These are phyloP conservation scores for Solanum peruvianum DNA, from an alignment of 257 asterid genomes.

Conservation along the genomic window DNA sequence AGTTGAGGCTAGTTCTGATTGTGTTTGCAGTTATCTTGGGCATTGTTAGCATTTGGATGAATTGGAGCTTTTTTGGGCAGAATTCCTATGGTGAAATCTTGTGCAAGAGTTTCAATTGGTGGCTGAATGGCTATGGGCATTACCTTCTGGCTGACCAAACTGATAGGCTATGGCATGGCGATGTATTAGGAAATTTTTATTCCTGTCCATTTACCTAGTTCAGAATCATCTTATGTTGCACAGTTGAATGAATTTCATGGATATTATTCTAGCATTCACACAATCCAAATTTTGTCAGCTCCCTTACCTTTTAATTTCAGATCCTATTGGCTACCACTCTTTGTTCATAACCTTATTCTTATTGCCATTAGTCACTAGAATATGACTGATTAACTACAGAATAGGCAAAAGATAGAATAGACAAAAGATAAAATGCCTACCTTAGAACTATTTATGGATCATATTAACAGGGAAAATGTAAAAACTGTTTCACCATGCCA, in stretches of 20 bases:
- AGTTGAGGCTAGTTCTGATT: slow-evolving; percentile 36
- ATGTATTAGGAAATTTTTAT: background rate
- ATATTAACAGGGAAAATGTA: background rate
- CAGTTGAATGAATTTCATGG: background rate
- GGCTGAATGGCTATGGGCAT: slow-evolving; percentile 75
- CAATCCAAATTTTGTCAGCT: background rate
- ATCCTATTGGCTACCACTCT: background rate
- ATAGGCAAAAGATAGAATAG: background rate
- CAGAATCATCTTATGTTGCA: background rate
- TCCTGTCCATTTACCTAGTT: background rate
- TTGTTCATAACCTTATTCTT: background rate
- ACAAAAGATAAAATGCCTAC: background rate
- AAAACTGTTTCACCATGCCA: background rate
- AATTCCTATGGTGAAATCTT: slow-evolving; percentile 25
- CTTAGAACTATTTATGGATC: background rate
- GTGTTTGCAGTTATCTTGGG: slow-evolving; percentile 36
- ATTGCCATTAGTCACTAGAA: background rate
- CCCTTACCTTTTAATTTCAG: background rate
- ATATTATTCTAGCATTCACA: background rate
- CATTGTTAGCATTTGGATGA: slow-evolving; percentile 41
- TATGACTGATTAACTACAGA: background rate
- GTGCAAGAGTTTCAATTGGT: slow-evolving; percentile 48
- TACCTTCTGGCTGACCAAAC: slow-evolving; percentile 37
- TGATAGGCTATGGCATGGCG: background rate
- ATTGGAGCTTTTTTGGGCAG: slow-evolving; percentile 45